Evolutionary conservation across 805 yeast species (phyloP).

Genomic region (Starmerella kuoi): DNA sequence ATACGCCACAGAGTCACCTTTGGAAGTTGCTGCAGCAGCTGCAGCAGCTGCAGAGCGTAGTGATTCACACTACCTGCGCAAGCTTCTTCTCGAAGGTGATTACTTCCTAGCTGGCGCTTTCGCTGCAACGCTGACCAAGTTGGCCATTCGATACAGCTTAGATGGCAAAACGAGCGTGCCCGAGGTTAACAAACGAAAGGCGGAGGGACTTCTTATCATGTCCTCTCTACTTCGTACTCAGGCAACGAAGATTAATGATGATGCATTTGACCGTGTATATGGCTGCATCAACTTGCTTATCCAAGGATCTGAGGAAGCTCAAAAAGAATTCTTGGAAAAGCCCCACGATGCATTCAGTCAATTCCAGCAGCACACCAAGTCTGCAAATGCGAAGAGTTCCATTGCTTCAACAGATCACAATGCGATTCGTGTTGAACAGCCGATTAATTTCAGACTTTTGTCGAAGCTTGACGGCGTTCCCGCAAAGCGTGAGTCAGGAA

Average conservation of each 20-base stretch:
- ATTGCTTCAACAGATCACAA: conserved; percentile 41
- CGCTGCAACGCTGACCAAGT: conserved; percentile 76
- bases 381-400: conserved; percentile 20
- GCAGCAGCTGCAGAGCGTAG: conserved; percentile 29
- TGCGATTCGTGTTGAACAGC: conserved; percentile 29
- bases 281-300: conserved; percentile 72
- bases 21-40: conserved; percentile 37
- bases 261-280: conserved; percentile 85
- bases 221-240: conserved; percentile 86
- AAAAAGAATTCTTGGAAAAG: conserved; percentile 70
- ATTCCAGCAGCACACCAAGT: conserved; percentile 44
- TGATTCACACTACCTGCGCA: conserved; percentile 58
- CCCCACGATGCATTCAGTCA: conserved; percentile 72
- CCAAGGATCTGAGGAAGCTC: conserved; percentile 38
- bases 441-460: conserved; percentile 22
- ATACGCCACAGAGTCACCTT: conserved; percentile 86
- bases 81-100: conserved; percentile 72
- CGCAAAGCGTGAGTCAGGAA: neutral
- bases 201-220: conserved; percentile 87
- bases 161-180: conserved; percentile 33
- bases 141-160: conserved; percentile 62
- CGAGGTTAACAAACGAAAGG: conserved; percentile 65
- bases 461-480: conserved; percentile 9
- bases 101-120: conserved; percentile 82
- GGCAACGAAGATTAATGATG: conserved; percentile 80